phyloP scores from a whole-genome alignment of 768 basidiomycete genomes.

The Boletus fagicola region DNA sequence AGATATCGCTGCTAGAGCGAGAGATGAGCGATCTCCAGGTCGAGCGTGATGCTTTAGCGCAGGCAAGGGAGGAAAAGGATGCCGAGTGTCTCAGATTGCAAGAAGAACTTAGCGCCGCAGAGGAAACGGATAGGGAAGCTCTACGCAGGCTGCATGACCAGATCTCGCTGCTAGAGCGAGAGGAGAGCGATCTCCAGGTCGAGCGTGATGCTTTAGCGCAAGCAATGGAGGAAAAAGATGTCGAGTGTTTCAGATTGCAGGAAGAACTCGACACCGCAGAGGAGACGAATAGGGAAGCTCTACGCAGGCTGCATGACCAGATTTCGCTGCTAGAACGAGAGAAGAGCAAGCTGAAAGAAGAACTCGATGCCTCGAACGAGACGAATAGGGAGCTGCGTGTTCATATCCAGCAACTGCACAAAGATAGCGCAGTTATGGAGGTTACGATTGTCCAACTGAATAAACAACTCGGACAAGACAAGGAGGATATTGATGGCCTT shows the following conservation, averaged over 20 bases:
- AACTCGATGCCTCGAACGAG: conserved; percentile 48
- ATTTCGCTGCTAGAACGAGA: not conserved
- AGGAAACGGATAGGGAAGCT: not conserved
- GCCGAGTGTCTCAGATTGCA: not conserved
- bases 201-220: conserved; percentile 38
- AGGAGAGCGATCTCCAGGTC: conserved; percentile 39
- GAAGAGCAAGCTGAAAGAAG: conserved; percentile 39
- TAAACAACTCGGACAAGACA: conserved; percentile 63
- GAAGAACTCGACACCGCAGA: not conserved
- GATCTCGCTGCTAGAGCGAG: not conserved
- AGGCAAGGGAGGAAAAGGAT: not conserved
- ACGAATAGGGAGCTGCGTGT: conserved; percentile 38
- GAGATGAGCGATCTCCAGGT: too few species aligned
- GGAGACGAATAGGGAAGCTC: not conserved
- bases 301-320: not conserved
- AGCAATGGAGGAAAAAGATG: not conserved
- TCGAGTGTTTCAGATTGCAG: not conserved
- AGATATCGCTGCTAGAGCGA: conserved; percentile 68
- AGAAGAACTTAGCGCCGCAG: not conserved
- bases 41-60: conserved; percentile 43
- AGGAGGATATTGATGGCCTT: conserved; percentile 77
- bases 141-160: not conserved
- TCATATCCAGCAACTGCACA: conserved; percentile 69
- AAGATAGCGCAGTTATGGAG: conserved; percentile 83
- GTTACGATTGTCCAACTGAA: conserved; percentile 71